A percentile compares a stretch with the other conserved stretches of the same genome.
Evolutionary conservation across 345 rosid species (phyloP).

Genomic region (Moricandia arvensis): DNA sequence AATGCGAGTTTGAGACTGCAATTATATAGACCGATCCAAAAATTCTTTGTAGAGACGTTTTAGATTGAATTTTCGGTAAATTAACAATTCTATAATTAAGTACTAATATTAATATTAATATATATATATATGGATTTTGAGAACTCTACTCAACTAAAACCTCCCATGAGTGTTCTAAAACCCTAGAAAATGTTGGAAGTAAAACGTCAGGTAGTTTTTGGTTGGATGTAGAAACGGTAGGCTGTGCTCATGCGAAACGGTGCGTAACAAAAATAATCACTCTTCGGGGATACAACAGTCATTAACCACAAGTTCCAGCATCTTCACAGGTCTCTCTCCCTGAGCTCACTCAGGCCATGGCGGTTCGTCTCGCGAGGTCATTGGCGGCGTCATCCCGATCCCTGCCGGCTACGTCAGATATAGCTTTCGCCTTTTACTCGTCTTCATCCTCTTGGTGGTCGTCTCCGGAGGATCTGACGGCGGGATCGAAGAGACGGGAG

Average conservation of each 20-base stretch:
- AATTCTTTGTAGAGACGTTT: no score
- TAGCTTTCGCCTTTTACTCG: slow-evolving; percentile 41
- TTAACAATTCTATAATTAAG: no score
- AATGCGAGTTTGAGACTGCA: background rate
- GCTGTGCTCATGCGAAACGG: slow-evolving; percentile 3
- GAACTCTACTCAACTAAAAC: no score
- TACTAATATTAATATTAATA: no score
- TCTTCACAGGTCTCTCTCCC: slow-evolving; percentile 11
- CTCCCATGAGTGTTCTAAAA: no score
- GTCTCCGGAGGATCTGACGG: slow-evolving; percentile 30
- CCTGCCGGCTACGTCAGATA: slow-evolving; percentile 12
- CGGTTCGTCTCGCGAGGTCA: slow-evolving; percentile 39
- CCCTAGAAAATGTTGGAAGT: background rate
- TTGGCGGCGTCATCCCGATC: slow-evolving; percentile 28
- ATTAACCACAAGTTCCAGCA: background rate
- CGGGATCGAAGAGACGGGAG: slow-evolving; percentile 43
- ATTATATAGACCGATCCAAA: no score
- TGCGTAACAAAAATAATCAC: background rate
- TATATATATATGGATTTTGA: no score
- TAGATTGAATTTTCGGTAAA: no score
- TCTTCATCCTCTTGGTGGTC: slow-evolving; percentile 41
- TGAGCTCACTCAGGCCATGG: slow-evolving; percentile 35
- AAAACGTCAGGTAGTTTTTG: background rate
- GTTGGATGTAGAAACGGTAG: background rate
- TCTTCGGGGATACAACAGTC: background rate